Base-by-base conservation (phyloP, 106 monocot genomes). In the Apostasia shenzhenica region DNA sequence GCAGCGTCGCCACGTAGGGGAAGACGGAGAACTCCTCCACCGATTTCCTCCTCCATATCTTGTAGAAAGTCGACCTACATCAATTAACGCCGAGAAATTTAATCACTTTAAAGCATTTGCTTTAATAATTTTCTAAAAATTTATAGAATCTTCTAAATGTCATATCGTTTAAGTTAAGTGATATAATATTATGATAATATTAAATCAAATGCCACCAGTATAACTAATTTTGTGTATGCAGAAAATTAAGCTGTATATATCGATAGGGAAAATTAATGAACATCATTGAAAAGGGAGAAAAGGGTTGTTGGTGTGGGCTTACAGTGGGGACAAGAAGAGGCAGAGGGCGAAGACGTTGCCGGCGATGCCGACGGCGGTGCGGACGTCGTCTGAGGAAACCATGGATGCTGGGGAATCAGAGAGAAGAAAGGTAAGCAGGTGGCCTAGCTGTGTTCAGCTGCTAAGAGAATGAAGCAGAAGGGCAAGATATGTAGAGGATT, bases 291-390 rank as follows among this genome's bases (percentile, higher is more conserved):
- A 38, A 68, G 26, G 45, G 37, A 43, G 61, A 43, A 39, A 65
- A 10, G 0, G 52, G 52, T 10, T 4, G 7, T 6, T 6, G 57
- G 1, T 6, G 26, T 4, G 14, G 1, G 57, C 71, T 71, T 71
- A 71, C 71, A 61, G 0, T 49, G 71, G 71, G 37, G 71, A 71
- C 43, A 71, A 39, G 48, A 71, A 71, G 5, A 71, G 50, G 14
- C 5, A 1, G 2, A 71, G 41, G 26, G 71, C 58, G 8, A 60
- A 59, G 14, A 1, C 10, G 48, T 71, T 71, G 46, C 71, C 61
- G 14, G 40, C 40, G 41, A 62, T 43, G 40, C 61, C 61, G 41
- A 62, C 3, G 41, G 40, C 40, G 9, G 61, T 62, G 38, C 61
- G 3, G 41, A 62, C 4, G 3, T 3, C 11, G 8, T 62, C 61